Evolutionary conservation across 2,329 filamentous ascomycete species (phyloP).

Genomic region (Alternaria gansuensis): DNA sequence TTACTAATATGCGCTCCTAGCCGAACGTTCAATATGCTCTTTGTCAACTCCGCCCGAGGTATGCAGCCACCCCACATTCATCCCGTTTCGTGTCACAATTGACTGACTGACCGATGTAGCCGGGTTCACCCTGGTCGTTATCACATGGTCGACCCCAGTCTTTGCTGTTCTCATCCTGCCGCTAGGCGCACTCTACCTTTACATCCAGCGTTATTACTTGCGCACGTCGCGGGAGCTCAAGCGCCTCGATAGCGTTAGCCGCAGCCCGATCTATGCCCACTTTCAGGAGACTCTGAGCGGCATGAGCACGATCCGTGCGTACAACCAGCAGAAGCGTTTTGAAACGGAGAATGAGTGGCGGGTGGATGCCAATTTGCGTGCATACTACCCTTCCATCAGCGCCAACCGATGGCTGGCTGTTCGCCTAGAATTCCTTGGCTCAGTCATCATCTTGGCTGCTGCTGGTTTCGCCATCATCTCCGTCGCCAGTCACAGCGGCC

Average conservation of each 20-base stretch:
- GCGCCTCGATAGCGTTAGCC: slow-evolving; percentile 90
- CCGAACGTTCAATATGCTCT: slow-evolving; percentile 94
- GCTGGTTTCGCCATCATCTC: slow-evolving; percentile 84
- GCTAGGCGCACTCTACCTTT: slow-evolving; percentile 81
- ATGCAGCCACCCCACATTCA: slow-evolving; percentile 34
- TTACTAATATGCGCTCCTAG: slow-evolving; percentile 47
- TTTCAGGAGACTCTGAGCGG: slow-evolving; percentile 97
- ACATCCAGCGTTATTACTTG: slow-evolving; percentile 96
- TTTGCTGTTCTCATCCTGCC: slow-evolving; percentile 86
- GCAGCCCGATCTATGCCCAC: slow-evolving; percentile 96
- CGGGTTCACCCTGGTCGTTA: slow-evolving; percentile 84
- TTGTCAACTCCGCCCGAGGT: slow-evolving; percentile 61
- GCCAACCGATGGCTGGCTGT: slow-evolving; percentile 91
- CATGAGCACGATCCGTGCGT: slow-evolving; percentile 93
- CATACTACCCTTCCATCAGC: slow-evolving; percentile 95
- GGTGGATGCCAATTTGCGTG: slow-evolving; percentile 90
- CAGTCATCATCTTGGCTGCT: slow-evolving; percentile 87
- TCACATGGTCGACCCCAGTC: slow-evolving; percentile 79
- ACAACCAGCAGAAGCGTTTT: slow-evolving; percentile 87
- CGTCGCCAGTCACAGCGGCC: slow-evolving; percentile 70
- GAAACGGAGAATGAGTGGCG: slow-evolving; percentile 96
- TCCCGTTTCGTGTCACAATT: slow-evolving; percentile 25
- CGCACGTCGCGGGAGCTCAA: slow-evolving; percentile 96
- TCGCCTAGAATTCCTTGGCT: slow-evolving; percentile 93
- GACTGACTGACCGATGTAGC: slow-evolving; percentile 50